Evolutionary conservation across 257 asterid genomes (phyloP), one percentile per base, ranked within the genome.

Genomic region (Jacaranda copaia): DNA sequence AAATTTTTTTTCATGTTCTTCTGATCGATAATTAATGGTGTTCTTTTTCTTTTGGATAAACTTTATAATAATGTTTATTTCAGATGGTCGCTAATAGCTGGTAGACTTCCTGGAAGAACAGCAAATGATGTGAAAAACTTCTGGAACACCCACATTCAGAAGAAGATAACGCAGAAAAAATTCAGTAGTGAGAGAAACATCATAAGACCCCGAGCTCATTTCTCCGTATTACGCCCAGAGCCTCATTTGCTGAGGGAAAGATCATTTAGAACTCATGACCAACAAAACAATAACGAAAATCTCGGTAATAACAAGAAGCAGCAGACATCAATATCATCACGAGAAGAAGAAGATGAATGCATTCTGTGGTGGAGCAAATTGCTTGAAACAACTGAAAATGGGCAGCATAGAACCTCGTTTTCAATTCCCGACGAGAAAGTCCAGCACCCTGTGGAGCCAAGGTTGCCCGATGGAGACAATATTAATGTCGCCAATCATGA

Each of bases 281-380:
- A 42, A 3, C 46, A 42, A 42, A 42, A 42, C 8, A 42, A 8
- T 5, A 5, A 42, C 8, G 46, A 42, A 42, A 42, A 42, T 5
- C 46, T 8, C 6, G 6, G 32, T 25, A 25, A 25, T 25, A 25
- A 25, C 32, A 25, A 42, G 5, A 42, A 42, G 1, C 6, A 42
- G 46, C 8, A 42, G 6, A 6, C 46, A 5, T 42, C 46, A 42
- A 5, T 65, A 36, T 45, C 68, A 55, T 4, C 55, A 43, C 38
- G 60, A 12, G 72, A 68, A 10, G 56, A 74, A 55, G 25, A n/a
- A n/a, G 81, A 76, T 61, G 83, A 75, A 56, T 61, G 79, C 81
- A 53, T 79, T 10, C 59, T 64, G 6, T 83, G 84, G 86, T 83
- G 86, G 86, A 79, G 77, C 68, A 49, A 75, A 55, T 70, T 82